Evolutionary conservation across 1,139 yeast species (phyloP).

Genomic region (Ogataea hybrid): DNA sequence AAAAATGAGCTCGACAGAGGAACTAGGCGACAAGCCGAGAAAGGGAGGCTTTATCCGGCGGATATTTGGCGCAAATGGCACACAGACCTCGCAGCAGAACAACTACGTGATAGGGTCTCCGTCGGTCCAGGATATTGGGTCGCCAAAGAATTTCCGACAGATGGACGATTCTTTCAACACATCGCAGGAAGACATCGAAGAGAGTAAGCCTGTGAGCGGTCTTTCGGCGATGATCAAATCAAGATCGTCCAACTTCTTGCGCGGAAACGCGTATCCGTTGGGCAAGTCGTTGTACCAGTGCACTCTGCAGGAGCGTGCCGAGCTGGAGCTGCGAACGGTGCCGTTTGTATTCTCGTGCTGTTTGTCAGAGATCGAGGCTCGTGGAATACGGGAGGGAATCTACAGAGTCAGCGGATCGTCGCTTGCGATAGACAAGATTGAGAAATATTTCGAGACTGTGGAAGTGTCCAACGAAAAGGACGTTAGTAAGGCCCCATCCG

Average conservation of each 20-base stretch:
- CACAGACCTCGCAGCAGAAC: not conserved
- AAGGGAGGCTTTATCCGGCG: slow-evolving; percentile 29
- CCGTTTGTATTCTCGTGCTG: slow-evolving; percentile 77
- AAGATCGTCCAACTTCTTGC: slow-evolving; percentile 45
- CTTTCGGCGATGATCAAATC: slow-evolving; percentile 40
- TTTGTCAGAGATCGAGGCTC: slow-evolving; percentile 70
- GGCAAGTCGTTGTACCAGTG: slow-evolving; percentile 36
- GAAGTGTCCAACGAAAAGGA: slow-evolving; percentile 34
- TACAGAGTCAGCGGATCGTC: slow-evolving; percentile 91
- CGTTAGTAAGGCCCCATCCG: slow-evolving; percentile 38
- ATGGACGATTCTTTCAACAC: slow-evolving; percentile 24
- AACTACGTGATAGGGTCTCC: slow-evolving; percentile 10
- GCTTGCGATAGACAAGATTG: slow-evolving; percentile 64
- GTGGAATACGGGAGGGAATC: slow-evolving; percentile 81
- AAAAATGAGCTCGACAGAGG: slow-evolving; percentile 12
- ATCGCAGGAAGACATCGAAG: slow-evolving; percentile 15
- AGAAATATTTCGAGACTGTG: slow-evolving; percentile 42
- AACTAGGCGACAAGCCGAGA: slow-evolving; percentile 17
- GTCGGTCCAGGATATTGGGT: slow-evolving; percentile 26
- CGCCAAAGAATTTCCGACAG: slow-evolving; percentile 30
- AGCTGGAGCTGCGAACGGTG: slow-evolving; percentile 51
- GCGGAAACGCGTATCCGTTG: slow-evolving; percentile 19
- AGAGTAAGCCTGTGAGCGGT: slow-evolving; percentile 11
- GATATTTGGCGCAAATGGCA: slow-evolving; percentile 26
- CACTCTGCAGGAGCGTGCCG: slow-evolving; percentile 58